phyloP scores from a whole-genome alignment of 2,329 filamentous ascomycete species.

The Fusarium floridanum region DNA sequence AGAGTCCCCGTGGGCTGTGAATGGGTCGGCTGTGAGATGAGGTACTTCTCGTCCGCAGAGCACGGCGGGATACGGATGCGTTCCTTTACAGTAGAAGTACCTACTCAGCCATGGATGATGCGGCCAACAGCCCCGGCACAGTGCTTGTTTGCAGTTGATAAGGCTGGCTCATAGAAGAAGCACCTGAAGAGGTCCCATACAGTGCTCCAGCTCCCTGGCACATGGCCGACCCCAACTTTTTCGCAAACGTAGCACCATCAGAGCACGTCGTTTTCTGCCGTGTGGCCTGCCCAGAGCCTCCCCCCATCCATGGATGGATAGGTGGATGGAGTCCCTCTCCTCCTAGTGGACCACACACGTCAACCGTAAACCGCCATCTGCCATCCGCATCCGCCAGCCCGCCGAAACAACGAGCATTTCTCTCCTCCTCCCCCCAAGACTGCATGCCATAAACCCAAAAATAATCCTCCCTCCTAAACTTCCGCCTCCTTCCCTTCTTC shows the following conservation, averaged over 20 bases:
- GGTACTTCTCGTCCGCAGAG: background rate
- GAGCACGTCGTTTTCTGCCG: slow-evolving; percentile 16
- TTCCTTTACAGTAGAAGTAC: background rate
- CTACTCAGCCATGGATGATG: background rate
- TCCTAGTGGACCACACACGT: slow-evolving; percentile 39
- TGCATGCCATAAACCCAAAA: slow-evolving; percentile 35
- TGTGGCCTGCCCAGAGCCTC: slow-evolving; percentile 25
- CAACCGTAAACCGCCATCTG: slow-evolving; percentile 39
- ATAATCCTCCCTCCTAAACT: slow-evolving; percentile 21
- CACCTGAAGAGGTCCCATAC: slow-evolving; percentile 2
- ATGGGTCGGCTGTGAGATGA: slow-evolving; percentile 3
- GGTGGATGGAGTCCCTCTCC: slow-evolving; percentile 2
- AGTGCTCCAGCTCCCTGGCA: slow-evolving; percentile 14
- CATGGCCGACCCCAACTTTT: slow-evolving; percentile 25
- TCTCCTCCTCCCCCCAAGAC: slow-evolving; percentile 18
- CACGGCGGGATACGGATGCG: slow-evolving; percentile 13
- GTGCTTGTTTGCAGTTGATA: slow-evolving; percentile 32
- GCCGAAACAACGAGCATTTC: slow-evolving; percentile 27
- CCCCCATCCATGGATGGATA: background rate
- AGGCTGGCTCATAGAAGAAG: slow-evolving; percentile 16
- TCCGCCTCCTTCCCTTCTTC: slow-evolving; percentile 20
- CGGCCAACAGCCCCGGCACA: slow-evolving; percentile 17
- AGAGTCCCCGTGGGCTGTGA: background rate
- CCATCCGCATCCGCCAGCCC: slow-evolving; percentile 34
- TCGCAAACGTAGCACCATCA: slow-evolving; percentile 25